Evolutionary conservation across 306 rosid species (phyloP).

Genomic region (Gillenia trifoliata): DNA sequence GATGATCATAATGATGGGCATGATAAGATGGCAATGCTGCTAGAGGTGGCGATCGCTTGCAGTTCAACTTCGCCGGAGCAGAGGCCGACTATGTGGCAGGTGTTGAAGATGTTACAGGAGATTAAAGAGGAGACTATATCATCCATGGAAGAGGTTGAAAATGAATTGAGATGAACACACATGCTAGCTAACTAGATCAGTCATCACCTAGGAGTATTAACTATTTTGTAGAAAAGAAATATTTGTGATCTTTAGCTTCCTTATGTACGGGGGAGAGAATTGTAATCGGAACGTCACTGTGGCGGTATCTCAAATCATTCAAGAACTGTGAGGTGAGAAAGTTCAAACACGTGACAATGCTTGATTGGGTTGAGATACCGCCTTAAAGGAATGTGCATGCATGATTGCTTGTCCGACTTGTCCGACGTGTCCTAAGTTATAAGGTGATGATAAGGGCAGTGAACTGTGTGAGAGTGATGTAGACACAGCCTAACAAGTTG

Average conservation of each 20-base stretch:
- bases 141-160: slow-evolving; percentile 44
- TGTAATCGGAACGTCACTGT: too few species aligned
- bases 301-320: background rate
- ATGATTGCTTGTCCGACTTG: background rate
- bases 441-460: background rate
- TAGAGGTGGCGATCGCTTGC: slow-evolving; percentile 72
- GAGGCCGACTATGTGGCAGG: slow-evolving; percentile 97
- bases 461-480: background rate
- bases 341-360: too few species aligned
- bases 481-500: background rate
- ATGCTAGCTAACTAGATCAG: slow-evolving; percentile 8
- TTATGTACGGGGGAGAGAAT: background rate
- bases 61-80: slow-evolving; percentile 72
- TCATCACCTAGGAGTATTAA: background rate
- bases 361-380: too few species aligned
- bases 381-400: background rate
- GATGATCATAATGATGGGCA: slow-evolving; percentile 27
- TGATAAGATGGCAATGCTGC: slow-evolving; percentile 64
- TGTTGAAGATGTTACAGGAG: slow-evolving; percentile 90
- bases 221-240: background rate
- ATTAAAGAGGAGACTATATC: slow-evolving; percentile 50
- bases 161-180: slow-evolving; percentile 17
- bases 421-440: background rate
- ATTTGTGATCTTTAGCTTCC: background rate
- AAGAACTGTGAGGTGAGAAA: too few species aligned